phyloP scores from a whole-genome alignment of 2,329 filamentous ascomycete species.

The Diplodia mutila region DNA sequence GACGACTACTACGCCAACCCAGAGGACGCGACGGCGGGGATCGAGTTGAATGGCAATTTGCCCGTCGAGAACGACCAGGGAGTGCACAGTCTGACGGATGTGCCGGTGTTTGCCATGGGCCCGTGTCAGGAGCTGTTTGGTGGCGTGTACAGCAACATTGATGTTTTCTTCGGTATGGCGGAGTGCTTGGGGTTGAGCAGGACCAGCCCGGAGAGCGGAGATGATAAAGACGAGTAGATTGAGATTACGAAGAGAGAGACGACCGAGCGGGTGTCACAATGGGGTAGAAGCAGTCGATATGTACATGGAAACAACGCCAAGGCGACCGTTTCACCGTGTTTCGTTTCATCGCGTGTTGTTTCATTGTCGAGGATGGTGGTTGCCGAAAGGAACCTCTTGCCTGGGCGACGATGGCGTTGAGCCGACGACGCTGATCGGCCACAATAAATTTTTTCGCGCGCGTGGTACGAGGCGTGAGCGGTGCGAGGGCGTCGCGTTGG shows the following conservation, averaged over 20 bases:
- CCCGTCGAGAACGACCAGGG: slow-evolving; percentile 64
- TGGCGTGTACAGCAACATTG: slow-evolving; percentile 70
- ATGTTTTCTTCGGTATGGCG: slow-evolving; percentile 76
- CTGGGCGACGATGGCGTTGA: background rate
- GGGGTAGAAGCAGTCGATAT: too few relatives aligned
- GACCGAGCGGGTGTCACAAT: too few relatives aligned
- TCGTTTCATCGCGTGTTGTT: background rate
- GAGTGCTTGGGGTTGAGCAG: slow-evolving; percentile 55
- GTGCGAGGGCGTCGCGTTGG: background rate
- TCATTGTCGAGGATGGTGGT: too few relatives aligned
- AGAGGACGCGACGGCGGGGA: slow-evolving; percentile 66
- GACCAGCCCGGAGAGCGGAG: background rate
- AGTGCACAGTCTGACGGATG: slow-evolving; percentile 46
- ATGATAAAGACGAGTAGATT: too few relatives aligned
- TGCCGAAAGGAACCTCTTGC: too few relatives aligned
- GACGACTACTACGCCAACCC: slow-evolving; percentile 70
- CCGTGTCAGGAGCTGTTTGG: slow-evolving; percentile 79
- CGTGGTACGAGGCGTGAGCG: too few relatives aligned
- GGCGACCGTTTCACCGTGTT: background rate
- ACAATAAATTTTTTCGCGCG: background rate
- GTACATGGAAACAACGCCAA: too few relatives aligned
- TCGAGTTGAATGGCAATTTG: slow-evolving; percentile 76
- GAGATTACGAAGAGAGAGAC: too few relatives aligned
- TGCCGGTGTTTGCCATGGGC: slow-evolving; percentile 71
- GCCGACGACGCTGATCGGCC: background rate